Evolutionary conservation across 2,329 filamentous ascomycete species (phyloP).

Genomic region (Piedraia hortae): DNA sequence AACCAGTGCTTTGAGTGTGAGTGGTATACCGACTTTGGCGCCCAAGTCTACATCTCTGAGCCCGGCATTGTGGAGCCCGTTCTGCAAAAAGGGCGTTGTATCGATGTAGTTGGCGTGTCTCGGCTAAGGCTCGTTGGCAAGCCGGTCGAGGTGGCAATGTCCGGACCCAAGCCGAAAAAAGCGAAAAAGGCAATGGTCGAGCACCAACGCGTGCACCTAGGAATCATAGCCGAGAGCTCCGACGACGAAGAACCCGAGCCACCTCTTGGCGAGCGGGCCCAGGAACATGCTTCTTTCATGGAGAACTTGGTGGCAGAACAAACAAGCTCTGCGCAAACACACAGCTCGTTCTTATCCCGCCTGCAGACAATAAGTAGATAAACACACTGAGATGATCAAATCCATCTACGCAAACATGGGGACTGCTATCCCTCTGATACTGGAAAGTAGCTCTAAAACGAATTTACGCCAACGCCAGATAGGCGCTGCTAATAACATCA

Average conservation of each 20-base stretch:
- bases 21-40: conserved; percentile 65
- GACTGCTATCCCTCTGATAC: no score
- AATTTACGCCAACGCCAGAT: no score
- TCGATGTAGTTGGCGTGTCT: conserved; percentile 46
- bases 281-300: neutral
- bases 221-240: neutral
- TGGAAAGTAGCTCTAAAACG: no score
- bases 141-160: conserved; percentile 29
- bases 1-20: conserved; percentile 51
- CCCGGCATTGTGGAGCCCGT: conserved; percentile 16
- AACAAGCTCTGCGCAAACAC: no score
- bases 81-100: conserved; percentile 25
- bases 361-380: no score
- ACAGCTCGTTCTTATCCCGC: no score
- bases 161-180: no score
- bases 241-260: conserved; percentile 1
- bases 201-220: neutral
- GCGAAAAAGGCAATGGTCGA: no score
- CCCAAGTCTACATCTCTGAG: conserved; percentile 33
- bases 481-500: no score
- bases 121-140: conserved; percentile 41
- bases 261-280: neutral
- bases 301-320: no score
- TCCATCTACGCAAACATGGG: no score
- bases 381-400: no score